A percentile compares a stretch with the other conserved stretches of the same genome.
phyloP scores from a whole-genome alignment of 2,329 filamentous ascomycete genomes.

The Penicillium sp. region DNA sequence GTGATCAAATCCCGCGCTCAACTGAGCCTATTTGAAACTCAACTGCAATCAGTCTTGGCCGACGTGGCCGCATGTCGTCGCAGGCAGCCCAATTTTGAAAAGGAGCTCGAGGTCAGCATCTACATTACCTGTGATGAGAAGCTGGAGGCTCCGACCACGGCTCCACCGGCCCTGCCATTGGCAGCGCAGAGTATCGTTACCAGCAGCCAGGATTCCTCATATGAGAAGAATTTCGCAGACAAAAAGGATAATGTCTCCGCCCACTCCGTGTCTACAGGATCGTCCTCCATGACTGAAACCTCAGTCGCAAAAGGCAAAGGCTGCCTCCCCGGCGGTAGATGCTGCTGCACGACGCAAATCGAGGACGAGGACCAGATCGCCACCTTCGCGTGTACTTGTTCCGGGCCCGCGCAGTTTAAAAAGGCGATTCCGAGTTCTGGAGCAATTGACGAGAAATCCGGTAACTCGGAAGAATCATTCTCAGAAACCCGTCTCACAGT shows the following conservation, averaged over 20 bases:
- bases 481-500: slow-evolving; percentile 26
- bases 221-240: slow-evolving; percentile 11
- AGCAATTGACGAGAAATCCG: slow-evolving; percentile 8
- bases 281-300: slow-evolving; percentile 10
- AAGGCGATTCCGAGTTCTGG: slow-evolving; percentile 8
- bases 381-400: slow-evolving; percentile 42
- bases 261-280: slow-evolving; percentile 12
- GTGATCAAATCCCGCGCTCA: slow-evolving; percentile 58
- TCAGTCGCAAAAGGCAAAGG: slow-evolving; percentile 9
- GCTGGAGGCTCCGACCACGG: slow-evolving; percentile 41
- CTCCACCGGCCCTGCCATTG: background rate
- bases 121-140: slow-evolving; percentile 58
- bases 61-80: slow-evolving; percentile 45
- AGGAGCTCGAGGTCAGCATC: slow-evolving; percentile 54
- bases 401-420: slow-evolving; percentile 18
- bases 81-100: slow-evolving; percentile 33
- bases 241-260: slow-evolving; percentile 31
- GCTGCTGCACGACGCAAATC: slow-evolving; percentile 54
- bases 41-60: slow-evolving; percentile 50
- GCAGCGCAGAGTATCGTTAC: background rate
- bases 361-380: slow-evolving; percentile 48
- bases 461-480: background rate
- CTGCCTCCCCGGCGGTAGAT: slow-evolving; percentile 38
- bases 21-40: slow-evolving; percentile 55
- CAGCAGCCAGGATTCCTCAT: background rate